Percentiles rank a stretch among this genome's conserved stretches.
phyloP scores from a whole-genome alignment of 192 early-diverging fungal genomes.

The Coemansia sp. region DNA sequence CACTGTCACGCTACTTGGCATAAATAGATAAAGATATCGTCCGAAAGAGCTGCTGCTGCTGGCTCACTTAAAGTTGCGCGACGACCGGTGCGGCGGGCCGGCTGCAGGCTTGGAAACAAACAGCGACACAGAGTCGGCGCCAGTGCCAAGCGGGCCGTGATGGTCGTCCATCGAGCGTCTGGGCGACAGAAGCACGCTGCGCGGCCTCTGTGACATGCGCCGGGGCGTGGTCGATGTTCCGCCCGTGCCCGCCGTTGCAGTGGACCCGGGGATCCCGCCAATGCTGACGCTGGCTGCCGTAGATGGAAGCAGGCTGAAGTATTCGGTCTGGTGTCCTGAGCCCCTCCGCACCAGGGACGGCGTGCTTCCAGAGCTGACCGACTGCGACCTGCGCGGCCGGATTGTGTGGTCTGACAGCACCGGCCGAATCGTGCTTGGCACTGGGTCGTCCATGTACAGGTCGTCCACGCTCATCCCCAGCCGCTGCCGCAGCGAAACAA shows the following conservation, averaged over 20 bases:
- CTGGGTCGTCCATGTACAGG: conserved; percentile 53
- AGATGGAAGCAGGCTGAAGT: conserved; percentile 28
- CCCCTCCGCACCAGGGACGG: conserved; percentile 37
- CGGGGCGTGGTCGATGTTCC: conserved; percentile 17
- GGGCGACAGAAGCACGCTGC: conserved; percentile 53
- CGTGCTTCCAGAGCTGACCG: conserved; percentile 47
- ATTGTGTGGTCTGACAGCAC: conserved; percentile 17
- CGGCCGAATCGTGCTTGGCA: conserved; percentile 40
- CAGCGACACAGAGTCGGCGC: conserved; percentile 20
- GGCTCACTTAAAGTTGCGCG: conserved; percentile 31
- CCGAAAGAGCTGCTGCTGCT: neutral
- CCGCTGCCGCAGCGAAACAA: conserved; percentile 51
- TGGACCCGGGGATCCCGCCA: neutral
- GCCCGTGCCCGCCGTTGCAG: neutral
- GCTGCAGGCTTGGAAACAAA: conserved; percentile 28
- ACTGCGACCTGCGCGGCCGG: conserved; percentile 53
- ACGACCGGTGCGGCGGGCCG: conserved; percentile 25
- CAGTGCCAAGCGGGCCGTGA: conserved; percentile 12
- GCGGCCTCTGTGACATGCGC: conserved; percentile 44
- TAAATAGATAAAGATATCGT: no score
- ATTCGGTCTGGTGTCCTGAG: conserved; percentile 40
- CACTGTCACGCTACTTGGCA: neutral
- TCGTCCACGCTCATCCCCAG: conserved; percentile 56
- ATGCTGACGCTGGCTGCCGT: neutral
- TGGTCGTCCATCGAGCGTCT: conserved; percentile 55